Evolutionary conservation across 2,329 filamentous ascomycete genomes (phyloP).

Genomic region (Hymenoscyphus occultus): DNA sequence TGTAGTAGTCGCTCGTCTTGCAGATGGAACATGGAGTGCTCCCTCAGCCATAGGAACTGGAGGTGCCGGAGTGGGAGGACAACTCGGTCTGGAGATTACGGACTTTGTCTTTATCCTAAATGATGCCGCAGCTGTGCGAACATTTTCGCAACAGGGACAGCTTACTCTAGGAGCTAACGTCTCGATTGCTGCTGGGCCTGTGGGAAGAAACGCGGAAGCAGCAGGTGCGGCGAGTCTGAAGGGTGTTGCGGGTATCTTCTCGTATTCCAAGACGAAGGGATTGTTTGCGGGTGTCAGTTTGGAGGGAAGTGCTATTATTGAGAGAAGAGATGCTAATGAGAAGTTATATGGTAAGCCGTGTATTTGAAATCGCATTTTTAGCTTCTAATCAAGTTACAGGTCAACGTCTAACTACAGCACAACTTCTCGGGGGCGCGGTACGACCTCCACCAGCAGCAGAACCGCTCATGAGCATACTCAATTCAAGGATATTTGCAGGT

Average conservation of each 20-base stretch:
- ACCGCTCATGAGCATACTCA: slow-evolving; percentile 79
- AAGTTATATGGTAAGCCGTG: slow-evolving; percentile 68
- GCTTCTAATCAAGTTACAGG: slow-evolving; percentile 34
- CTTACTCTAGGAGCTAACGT: slow-evolving; percentile 95
- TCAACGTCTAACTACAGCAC: slow-evolving; percentile 72
- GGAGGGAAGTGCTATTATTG: slow-evolving; percentile 89
- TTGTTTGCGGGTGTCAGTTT: slow-evolving; percentile 93
- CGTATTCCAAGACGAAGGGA: slow-evolving; percentile 97
- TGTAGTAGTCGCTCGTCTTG: slow-evolving; percentile 74
- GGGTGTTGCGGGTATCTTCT: slow-evolving; percentile 88
- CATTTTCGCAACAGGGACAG: slow-evolving; percentile 88
- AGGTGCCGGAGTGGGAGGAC: slow-evolving; percentile 78
- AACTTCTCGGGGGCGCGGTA: slow-evolving; percentile 77
- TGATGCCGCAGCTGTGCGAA: slow-evolving; percentile 82
- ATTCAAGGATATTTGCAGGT: slow-evolving; percentile 79
- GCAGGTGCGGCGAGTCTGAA: slow-evolving; percentile 89
- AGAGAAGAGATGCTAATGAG: slow-evolving; percentile 94
- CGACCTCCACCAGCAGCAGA: slow-evolving; percentile 77
- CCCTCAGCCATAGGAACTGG: slow-evolving; percentile 78
- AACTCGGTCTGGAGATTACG: slow-evolving; percentile 84
- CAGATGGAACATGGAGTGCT: slow-evolving; percentile 77
- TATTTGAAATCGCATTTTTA: too few relatives aligned
- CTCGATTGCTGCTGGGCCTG: slow-evolving; percentile 87
- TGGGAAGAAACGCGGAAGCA: slow-evolving; percentile 93
- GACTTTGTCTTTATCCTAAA: slow-evolving; percentile 99